Conservation (phyloP, 306 rosid species). For the Acmispon strigosus region DNA sequence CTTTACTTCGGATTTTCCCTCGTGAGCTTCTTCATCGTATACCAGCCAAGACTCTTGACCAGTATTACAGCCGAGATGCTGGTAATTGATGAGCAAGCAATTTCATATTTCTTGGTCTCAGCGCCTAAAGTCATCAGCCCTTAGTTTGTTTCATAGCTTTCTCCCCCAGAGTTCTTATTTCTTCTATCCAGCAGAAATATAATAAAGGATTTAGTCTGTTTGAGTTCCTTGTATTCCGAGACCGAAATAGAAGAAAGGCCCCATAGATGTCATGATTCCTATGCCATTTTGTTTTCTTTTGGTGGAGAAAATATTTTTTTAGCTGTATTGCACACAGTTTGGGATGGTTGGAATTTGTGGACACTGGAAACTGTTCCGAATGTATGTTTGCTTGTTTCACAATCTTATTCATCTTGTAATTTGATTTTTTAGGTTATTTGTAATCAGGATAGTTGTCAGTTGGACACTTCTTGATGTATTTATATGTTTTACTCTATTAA, state of each 20-base stretch:
- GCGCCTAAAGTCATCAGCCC: conserved; percentile 28
- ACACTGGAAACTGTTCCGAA: conserved; percentile 17
- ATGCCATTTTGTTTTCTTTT: conserved; percentile 20
- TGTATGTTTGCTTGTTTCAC: conserved; percentile 32
- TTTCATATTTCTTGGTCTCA: conserved; percentile 19
- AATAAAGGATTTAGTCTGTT: conserved; percentile 43
- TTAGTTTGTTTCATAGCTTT: conserved; percentile 37
- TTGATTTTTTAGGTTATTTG: conserved; percentile 25
- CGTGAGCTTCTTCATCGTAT: conserved; percentile 99
- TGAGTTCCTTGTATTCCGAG: conserved; percentile 32
- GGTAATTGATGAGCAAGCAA: conserved; percentile 48
- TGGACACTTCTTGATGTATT: conserved; percentile 25
- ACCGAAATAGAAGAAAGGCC: conserved; percentile 33
- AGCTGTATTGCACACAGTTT: conserved; percentile 22
- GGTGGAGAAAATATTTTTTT: conserved; percentile 19
- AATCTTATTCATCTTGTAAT: conserved; percentile 26
- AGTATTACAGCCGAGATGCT: conserved; percentile 83
- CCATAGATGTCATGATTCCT: conserved; percentile 38
- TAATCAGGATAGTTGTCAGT: conserved; percentile 19
- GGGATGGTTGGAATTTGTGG: conserved; percentile 37
- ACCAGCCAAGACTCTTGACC: conserved; percentile 94
- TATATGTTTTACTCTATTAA: conserved; percentile 23
- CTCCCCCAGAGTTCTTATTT: conserved; percentile 25
- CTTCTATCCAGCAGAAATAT: conserved; percentile 37
- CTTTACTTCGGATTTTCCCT: conserved; percentile 94